Percentiles rank a stretch among this genome's conserved stretches.
Evolutionary conservation across 1,139 yeast species (phyloP).

Genomic region (Blastobotrys persicus): DNA sequence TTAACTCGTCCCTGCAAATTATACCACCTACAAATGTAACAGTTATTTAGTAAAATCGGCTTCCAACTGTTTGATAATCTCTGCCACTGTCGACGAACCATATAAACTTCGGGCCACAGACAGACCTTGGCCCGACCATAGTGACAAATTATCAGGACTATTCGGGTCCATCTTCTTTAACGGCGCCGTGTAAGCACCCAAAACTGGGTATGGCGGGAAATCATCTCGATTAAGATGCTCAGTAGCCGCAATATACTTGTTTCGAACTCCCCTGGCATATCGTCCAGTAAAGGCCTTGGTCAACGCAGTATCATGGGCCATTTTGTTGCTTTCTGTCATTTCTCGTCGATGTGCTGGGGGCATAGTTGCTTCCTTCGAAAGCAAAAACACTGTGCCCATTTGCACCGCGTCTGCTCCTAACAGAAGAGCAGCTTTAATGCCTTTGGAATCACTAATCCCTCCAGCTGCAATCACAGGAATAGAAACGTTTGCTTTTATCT

Average conservation of each 20-base stretch:
- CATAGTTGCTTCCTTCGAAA: slow-evolving; percentile 20
- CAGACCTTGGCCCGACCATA: slow-evolving; percentile 20
- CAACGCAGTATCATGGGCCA: slow-evolving; percentile 18
- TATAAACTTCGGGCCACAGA: neutral
- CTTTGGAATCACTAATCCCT: slow-evolving; percentile 42
- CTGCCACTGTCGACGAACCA: neutral
- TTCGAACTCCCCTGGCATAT: slow-evolving; percentile 21
- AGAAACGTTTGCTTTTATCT: slow-evolving; percentile 44
- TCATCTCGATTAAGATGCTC: neutral
- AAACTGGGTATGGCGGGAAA: slow-evolving; percentile 22
- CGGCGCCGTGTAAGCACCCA: slow-evolving; percentile 22
- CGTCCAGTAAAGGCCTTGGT: slow-evolving; percentile 24
- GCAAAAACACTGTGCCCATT: slow-evolving; percentile 34
- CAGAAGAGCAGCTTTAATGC: slow-evolving; percentile 34
- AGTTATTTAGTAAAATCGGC: neutral
- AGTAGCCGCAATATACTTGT: slow-evolving; percentile 14
- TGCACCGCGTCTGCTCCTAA: slow-evolving; percentile 46
- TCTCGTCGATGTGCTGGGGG: slow-evolving; percentile 17
- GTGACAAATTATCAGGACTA: slow-evolving; percentile 16
- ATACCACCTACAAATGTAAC: too few relatives aligned
- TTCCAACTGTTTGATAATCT: neutral
- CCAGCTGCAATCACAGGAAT: slow-evolving; percentile 46
- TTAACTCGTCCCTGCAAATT: too few relatives aligned
- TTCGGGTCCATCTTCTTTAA: slow-evolving; percentile 17
- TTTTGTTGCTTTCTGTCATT: slow-evolving; percentile 4